Evolutionary conservation across 495 filamentous ascomycete species (phyloP).

Genomic region (Hypoxylon cercidicola): DNA sequence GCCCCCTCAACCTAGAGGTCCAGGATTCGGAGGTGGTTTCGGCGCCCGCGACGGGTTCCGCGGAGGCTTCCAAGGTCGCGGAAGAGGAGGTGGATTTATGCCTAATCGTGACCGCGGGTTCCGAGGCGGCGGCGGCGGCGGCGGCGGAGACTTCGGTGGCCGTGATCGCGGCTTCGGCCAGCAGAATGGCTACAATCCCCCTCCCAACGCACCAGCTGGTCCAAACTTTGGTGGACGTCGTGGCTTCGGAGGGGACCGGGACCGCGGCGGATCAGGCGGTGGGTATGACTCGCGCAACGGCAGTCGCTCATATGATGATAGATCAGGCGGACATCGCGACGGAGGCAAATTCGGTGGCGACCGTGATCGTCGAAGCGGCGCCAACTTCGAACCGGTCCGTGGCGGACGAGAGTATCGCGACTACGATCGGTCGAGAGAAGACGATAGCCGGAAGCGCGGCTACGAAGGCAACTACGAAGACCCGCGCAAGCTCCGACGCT

Average conservation of each 20-base stretch:
- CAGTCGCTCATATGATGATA: conserved; percentile 71
- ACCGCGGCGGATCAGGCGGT: conserved; percentile 59
- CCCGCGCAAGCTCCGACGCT: conserved; percentile 80
- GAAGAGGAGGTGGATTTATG: conserved; percentile 36
- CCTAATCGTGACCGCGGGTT: conserved; percentile 65
- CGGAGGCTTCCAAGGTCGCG: conserved; percentile 64
- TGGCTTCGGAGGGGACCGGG: conserved; percentile 62
- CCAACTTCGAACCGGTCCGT: conserved; percentile 75
- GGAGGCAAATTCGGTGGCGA: conserved; percentile 67
- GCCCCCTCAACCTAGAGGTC: conserved; percentile 78
- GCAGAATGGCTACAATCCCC: conserved; percentile 61
- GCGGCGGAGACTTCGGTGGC: conserved; percentile 65
- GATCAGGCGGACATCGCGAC: conserved; percentile 59
- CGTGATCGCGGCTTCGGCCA: conserved; percentile 69
- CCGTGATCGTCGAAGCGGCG: conserved; percentile 68
- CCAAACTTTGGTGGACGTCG: conserved; percentile 70
- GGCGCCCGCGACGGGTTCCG: conserved; percentile 67
- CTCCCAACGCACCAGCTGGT: conserved; percentile 82
- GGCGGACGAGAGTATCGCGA: conserved; percentile 59
- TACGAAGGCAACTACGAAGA: conserved; percentile 81
- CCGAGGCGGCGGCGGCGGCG: conserved; percentile 62
- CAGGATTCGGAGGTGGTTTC: conserved; percentile 74
- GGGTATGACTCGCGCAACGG: conserved; percentile 69
- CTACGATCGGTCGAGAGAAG: conserved; percentile 56
- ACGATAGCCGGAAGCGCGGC: conserved; percentile 70